Percentiles rank a stretch among this genome's conserved stretches.
Evolutionary conservation across 2,329 filamentous ascomycete genomes (phyloP).

Genomic region (Aulographum hederae): DNA sequence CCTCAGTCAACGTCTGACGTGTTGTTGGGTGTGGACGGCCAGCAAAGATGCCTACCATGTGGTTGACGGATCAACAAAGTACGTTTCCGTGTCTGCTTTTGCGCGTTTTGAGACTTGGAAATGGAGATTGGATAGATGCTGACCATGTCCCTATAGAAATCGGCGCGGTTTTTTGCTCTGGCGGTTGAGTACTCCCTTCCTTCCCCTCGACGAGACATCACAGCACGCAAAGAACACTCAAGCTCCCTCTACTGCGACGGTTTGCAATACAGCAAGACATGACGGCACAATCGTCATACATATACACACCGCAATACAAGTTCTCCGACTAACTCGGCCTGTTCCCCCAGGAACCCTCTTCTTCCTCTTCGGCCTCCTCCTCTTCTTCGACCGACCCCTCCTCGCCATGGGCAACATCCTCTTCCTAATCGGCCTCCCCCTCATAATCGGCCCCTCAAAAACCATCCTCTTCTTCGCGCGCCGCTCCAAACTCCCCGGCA

Average conservation of each 20-base stretch:
- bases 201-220: neutral
- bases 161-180: conserved; percentile 93
- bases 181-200: conserved; percentile 40
- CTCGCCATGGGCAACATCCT: conserved; percentile 99
- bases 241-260: too few relatives aligned
- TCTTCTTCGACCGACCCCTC: conserved; percentile 87
- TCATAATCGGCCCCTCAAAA: conserved; percentile 86
- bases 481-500: conserved; percentile 81
- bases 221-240: neutral
- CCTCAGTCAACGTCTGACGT: too few relatives aligned
- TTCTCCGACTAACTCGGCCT: too few relatives aligned
- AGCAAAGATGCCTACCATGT: conserved; percentile 65
- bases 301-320: too few relatives aligned
- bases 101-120: conserved; percentile 4
- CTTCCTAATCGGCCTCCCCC: conserved; percentile 88
- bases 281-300: too few relatives aligned
- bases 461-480: conserved; percentile 89
- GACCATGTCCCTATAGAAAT: conserved; percentile 69
- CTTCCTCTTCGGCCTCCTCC: conserved; percentile 78
- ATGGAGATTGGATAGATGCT: too few relatives aligned
- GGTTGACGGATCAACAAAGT: conserved; percentile 94
- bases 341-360: conserved; percentile 66
- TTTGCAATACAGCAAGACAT: too few relatives aligned
- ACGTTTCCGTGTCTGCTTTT: conserved; percentile 20
- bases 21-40: too few relatives aligned